A percentile compares a stretch with the other conserved stretches of the same genome.
Conservation (phyloP, 495 filamentous ascomycete species). For the Aspergillus bertholletiae region DNA sequence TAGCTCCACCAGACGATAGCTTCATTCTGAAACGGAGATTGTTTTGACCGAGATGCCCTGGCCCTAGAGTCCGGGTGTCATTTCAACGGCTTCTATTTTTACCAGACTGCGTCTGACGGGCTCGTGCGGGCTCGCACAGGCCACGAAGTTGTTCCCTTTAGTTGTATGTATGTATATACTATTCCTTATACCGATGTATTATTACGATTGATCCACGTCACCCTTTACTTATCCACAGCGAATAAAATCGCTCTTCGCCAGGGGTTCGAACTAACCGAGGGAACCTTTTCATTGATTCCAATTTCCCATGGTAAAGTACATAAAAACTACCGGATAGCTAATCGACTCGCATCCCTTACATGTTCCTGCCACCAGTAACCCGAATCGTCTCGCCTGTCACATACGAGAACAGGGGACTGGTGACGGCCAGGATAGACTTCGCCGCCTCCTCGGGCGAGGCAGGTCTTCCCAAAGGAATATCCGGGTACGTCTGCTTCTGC, state of each 20-base stretch:
- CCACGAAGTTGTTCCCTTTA: background rate
- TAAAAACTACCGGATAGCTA: too few relatives aligned
- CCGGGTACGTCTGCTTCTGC: constrained; percentile 41
- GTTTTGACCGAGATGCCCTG: background rate
- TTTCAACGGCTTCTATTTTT: background rate
- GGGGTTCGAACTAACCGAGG: too few relatives aligned
- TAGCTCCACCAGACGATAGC: background rate
- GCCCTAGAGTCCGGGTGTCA: background rate
- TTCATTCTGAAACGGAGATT: background rate
- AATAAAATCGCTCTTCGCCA: background rate
- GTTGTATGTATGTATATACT: background rate
- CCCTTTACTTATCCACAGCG: background rate
- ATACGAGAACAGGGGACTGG: constrained; percentile 76
- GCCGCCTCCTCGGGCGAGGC: constrained; percentile 79
- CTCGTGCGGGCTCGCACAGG: background rate
- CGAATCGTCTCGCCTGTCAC: constrained; percentile 80
- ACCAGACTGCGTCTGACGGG: background rate
- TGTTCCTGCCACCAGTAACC: constrained; percentile 81
- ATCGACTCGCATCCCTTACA: constrained; percentile 56
- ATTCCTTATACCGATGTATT: background rate
- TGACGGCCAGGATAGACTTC: constrained; percentile 71
- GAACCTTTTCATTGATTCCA: too few relatives aligned
- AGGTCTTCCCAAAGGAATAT: constrained; percentile 74
- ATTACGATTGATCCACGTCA: background rate
- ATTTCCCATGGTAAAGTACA: too few relatives aligned